phyloP scores from a whole-genome alignment of 768 basidiomycete species.

The Galerina marginata region DNA sequence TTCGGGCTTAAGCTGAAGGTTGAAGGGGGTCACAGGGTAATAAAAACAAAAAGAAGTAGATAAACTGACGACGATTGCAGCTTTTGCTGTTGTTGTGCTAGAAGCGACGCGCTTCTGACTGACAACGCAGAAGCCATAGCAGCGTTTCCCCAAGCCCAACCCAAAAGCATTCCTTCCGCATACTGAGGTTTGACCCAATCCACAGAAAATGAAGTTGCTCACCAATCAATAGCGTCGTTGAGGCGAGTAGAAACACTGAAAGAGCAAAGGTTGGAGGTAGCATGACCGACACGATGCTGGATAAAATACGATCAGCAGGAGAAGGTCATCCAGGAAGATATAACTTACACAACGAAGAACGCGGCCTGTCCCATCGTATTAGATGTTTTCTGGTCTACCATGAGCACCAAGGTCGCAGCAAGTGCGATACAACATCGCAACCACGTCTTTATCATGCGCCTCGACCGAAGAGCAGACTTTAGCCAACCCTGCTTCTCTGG shows the following conservation, averaged over 20 bases:
- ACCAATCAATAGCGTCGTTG: constrained; percentile 40
- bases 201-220: not conserved
- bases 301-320: not conserved
- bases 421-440: constrained; percentile 41
- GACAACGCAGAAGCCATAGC: constrained; percentile 47
- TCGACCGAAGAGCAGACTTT: constrained; percentile 35
- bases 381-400: constrained; percentile 38
- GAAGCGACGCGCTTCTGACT: constrained; percentile 39
- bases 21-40: not conserved
- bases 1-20: constrained; percentile 29
- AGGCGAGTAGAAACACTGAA: constrained; percentile 41
- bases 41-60: too few species aligned
- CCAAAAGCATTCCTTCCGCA: constrained; percentile 43
- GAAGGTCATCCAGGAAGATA: not conserved
- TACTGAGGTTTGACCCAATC: not conserved
- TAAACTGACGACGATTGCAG: constrained; percentile 41
- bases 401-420: constrained; percentile 37
- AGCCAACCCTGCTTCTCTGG: constrained; percentile 26
- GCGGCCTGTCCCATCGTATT: constrained; percentile 46
- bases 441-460: constrained; percentile 45
- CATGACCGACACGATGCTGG: constrained; percentile 44
- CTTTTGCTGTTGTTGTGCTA: constrained; percentile 38
- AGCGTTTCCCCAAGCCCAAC: constrained; percentile 53
- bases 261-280: constrained; percentile 45
- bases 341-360: constrained; percentile 43